These are phyloP conservation scores for Jatropha multifida DNA, from an alignment of 441 rosid species.

Conservation along the genomic window DNA sequence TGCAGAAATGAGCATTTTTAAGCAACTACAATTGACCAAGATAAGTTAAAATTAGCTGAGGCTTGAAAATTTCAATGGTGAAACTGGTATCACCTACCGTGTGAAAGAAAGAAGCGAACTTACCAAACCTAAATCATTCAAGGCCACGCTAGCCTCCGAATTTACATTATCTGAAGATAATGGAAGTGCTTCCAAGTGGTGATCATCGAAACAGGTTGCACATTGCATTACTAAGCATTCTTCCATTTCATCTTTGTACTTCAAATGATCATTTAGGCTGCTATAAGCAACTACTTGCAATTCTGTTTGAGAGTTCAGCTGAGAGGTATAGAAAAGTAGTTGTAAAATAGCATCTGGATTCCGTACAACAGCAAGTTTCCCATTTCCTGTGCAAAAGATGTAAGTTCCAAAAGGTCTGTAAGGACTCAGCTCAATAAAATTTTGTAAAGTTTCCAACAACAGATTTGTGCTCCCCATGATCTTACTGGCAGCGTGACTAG, in stretches of 20 bases:
- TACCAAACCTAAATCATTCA: constrained; percentile 73
- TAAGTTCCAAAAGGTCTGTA: constrained; percentile 72
- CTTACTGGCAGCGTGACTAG: constrained; percentile 51
- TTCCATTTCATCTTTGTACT: constrained; percentile 38
- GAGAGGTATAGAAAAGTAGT: constrained; percentile 60
- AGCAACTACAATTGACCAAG: background rate
- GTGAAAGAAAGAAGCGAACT: constrained; percentile 9
- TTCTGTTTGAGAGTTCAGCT: constrained; percentile 42
- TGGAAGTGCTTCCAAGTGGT: constrained; percentile 35
- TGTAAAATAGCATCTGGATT: constrained; percentile 81
- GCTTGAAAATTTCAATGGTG: background rate
- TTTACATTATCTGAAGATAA: constrained; percentile 32
- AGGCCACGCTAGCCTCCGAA: constrained; percentile 17
- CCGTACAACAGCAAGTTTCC: constrained; percentile 42
- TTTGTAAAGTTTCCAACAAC: constrained; percentile 51
- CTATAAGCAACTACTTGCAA: constrained; percentile 23
- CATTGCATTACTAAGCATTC: constrained; percentile 31
- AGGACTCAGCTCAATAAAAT: constrained; percentile 67
- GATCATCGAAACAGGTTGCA: constrained; percentile 27
- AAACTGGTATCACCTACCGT: background rate
- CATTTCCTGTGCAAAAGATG: constrained; percentile 52
- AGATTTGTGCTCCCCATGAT: constrained; percentile 62
- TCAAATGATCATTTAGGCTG: constrained; percentile 50
- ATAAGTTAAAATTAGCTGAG: background rate
- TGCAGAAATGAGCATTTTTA: background rate